Evolutionary conservation across 1,139 yeast genomes (phyloP).

Genomic region (Saccharomyces hybrid): DNA sequence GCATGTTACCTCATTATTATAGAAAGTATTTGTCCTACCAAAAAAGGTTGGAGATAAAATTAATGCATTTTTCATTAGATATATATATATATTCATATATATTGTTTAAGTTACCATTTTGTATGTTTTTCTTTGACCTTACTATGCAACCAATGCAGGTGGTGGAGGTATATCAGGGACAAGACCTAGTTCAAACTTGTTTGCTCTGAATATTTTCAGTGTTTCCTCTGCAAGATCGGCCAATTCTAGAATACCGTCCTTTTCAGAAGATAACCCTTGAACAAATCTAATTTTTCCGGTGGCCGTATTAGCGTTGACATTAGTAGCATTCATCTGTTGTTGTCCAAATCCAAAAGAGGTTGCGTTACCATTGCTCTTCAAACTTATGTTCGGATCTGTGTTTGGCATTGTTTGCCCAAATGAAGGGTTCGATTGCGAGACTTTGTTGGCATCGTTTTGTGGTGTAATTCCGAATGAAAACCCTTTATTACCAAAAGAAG

Average conservation of each 20-base stretch:
- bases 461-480: not conserved
- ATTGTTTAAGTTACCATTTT: not conserved
- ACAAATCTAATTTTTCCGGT: slow-evolving; percentile 11
- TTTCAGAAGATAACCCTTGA: slow-evolving; percentile 36
- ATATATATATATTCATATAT: not conserved
- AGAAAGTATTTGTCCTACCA: not conserved
- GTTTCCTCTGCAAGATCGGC: slow-evolving; percentile 40
- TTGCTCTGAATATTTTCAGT: slow-evolving; percentile 44
- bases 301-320: not conserved
- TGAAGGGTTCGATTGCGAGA: slow-evolving; percentile 5
- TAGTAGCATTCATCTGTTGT: not conserved
- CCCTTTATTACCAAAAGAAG: not conserved
- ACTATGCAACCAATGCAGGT: slow-evolving; percentile 12
- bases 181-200: slow-evolving; percentile 50
- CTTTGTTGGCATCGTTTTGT: slow-evolving; percentile 3
- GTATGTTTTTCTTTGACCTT: not conserved
- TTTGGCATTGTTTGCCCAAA: slow-evolving; percentile 8
- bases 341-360: slow-evolving; percentile 1
- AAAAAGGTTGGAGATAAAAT: not conserved
- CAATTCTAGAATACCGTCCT: slow-evolving; percentile 24
- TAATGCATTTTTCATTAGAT: not conserved
- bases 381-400: not conserved
- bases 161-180: slow-evolving; percentile 86
- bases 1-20: slow-evolving; percentile 21
- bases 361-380: not conserved